Base-by-base conservation (phyloP, 2,329 filamentous ascomycete genomes). In the Stylonectria norvegica region DNA sequence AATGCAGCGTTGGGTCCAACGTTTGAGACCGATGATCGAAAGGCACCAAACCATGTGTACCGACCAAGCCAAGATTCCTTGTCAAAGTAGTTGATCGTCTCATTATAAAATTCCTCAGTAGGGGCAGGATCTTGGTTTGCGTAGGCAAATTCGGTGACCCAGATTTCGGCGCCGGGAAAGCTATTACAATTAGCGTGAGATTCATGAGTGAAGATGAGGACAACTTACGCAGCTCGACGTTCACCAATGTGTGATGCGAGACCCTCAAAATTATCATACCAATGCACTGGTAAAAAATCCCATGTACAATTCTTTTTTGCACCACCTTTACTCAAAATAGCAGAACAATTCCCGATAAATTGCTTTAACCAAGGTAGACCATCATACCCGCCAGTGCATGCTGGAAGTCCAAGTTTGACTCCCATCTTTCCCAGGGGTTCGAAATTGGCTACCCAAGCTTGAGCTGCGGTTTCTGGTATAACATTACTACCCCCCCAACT, bases 141-240 rank as follows among this genome's bases (percentile, higher is more conserved):
- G 39, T 74, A 73, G 25, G 83, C 86, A 60, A 84, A 89, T 63
- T 93, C 87, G 18, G 87, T 91, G 9, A 91, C 70, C 87, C 86
- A 91, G 45, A 90, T 78, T 4, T 75, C 71, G 22, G 70, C 68
- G 45, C 76, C 72, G 7, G 79, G 81, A 60, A 79, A 83, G 16
- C 76, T 79, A 5, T 10, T 15, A 10, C 7, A 8, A 18, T 10
- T 4, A 25, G 12, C 6, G 16, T 4, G 16, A 4, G 16, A 10
- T 14, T 31, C 17, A 28, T 4, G 9, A 17, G 1, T 6, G 15
- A 16, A 11, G 20, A 11, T 42, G n/a, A 12, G 4, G 9, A 7
- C n/a, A 14, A 59, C 64, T 45, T 59, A 68, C 63, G 54, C 54
- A 7, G 57, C 60, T 17, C 55, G 50, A 1, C 65, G 57, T 46